A percentile compares a stretch with the other conserved stretches of the same genome.
Evolutionary conservation across 2,329 filamentous ascomycete genomes (phyloP).

Genomic region (Aspergillus pseudotamarii): DNA sequence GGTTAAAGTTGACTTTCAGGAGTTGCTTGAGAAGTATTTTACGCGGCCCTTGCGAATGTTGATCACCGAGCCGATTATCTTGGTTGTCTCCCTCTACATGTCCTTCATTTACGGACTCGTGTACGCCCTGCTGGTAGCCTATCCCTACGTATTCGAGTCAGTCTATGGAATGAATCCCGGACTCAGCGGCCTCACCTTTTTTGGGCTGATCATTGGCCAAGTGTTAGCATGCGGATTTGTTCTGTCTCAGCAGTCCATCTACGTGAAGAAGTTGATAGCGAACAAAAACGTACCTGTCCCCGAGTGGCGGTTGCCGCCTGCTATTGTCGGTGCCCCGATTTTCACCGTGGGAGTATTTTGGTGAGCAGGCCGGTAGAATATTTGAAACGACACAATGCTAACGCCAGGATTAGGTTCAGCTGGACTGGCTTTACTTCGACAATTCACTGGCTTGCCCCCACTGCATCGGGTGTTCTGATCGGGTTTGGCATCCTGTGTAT

Average conservation of each 20-base stretch:
- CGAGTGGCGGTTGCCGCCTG: constrained; percentile 32
- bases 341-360: constrained; percentile 40
- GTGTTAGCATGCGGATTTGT: constrained; percentile 25
- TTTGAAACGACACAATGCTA: neutral
- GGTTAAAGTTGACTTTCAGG: constrained; percentile 50
- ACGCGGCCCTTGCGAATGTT: constrained; percentile 41
- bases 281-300: constrained; percentile 26
- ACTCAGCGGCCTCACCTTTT: constrained; percentile 32
- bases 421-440: constrained; percentile 31
- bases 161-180: constrained; percentile 32
- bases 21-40: constrained; percentile 51
- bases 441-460: constrained; percentile 32
- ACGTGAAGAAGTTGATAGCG: constrained; percentile 26
- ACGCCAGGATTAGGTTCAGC: constrained; percentile 28
- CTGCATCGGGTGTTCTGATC: constrained; percentile 25
- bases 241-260: constrained; percentile 26
- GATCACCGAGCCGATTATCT: constrained; percentile 40
- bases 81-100: constrained; percentile 36
- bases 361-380: constrained; percentile 3
- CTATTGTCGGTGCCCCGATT: constrained; percentile 30
- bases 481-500: constrained; percentile 33
- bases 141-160: constrained; percentile 32
- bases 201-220: constrained; percentile 31
- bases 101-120: constrained; percentile 35
- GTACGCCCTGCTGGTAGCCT: constrained; percentile 31